Conservation (phyloP, 2,329 filamentous ascomycete species). For the Ilyonectria destructans region DNA sequence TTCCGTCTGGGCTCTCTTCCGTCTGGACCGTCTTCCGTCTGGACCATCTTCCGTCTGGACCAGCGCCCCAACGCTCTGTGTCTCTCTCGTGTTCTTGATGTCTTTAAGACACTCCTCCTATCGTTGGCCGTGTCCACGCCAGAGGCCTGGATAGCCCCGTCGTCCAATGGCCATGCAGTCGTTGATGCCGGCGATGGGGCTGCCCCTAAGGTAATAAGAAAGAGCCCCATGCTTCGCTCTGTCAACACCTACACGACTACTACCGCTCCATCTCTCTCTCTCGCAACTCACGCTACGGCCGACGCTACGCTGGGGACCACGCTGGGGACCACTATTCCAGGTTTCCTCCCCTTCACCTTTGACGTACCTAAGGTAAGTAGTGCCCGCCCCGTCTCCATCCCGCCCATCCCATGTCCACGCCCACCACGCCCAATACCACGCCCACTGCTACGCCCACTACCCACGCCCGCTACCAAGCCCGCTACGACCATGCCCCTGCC, state of each 20-base stretch:
- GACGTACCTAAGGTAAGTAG: conserved; percentile 29
- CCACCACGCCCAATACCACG: conserved; percentile 22
- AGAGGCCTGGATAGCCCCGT: conserved; percentile 11
- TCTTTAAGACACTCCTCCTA: conserved; percentile 31
- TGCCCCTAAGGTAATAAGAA: conserved; percentile 32
- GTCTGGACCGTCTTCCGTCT: background rate
- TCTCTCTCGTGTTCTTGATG: conserved; percentile 34
- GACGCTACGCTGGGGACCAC: conserved; percentile 14
- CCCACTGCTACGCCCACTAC: conserved; percentile 4
- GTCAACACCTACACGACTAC: conserved; percentile 39
- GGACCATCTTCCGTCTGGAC: background rate
- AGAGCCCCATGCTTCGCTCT: conserved; percentile 22
- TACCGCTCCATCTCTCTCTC: conserved; percentile 3
- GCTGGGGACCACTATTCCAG: conserved; percentile 30
- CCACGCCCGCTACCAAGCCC: conserved; percentile 24
- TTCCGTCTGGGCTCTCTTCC: background rate
- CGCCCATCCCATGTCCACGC: conserved; percentile 37
- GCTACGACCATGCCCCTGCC: conserved; percentile 31
- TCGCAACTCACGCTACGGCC: conserved; percentile 22
- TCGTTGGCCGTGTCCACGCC: conserved; percentile 10
- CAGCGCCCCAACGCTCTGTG: conserved; percentile 34
- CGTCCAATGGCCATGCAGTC: conserved; percentile 29
- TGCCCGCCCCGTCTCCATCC: conserved; percentile 46
- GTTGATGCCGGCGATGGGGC: conserved; percentile 28
- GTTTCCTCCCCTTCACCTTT: conserved; percentile 26